phyloP scores from a whole-genome alignment of 805 yeast species.

The Candida sakaeoensis region DNA sequence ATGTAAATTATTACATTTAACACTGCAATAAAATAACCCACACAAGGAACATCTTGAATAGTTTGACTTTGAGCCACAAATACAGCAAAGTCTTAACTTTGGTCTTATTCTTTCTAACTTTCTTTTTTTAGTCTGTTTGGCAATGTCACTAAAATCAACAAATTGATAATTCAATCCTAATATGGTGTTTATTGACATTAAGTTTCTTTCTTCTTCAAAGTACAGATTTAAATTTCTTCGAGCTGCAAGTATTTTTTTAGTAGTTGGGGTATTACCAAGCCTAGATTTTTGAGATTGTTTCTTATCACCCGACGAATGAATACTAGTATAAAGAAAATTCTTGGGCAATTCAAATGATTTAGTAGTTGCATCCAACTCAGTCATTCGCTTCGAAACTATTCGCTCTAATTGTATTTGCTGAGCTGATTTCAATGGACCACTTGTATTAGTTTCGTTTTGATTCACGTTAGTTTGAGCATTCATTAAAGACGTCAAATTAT shows the following conservation, averaged over 20 bases:
- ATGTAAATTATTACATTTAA: constrained; percentile 36
- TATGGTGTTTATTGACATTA: constrained; percentile 40
- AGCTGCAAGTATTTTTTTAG: constrained; percentile 40
- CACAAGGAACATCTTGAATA: constrained; percentile 39
- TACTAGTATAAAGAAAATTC: constrained; percentile 32
- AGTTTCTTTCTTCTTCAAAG: constrained; percentile 43
- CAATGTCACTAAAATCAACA: constrained; percentile 27
- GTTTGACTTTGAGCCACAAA: constrained; percentile 34
- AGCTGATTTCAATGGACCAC: constrained; percentile 38
- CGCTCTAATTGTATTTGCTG: constrained; percentile 42
- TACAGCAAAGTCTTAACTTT: constrained; percentile 35
- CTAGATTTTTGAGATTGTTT: constrained; percentile 22
- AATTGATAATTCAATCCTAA: constrained; percentile 38
- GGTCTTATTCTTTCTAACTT: constrained; percentile 21
- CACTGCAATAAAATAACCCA: constrained; percentile 40
- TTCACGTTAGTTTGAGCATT: constrained; percentile 38
- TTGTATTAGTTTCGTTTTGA: constrained; percentile 18
- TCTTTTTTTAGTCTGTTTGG: constrained; percentile 16
- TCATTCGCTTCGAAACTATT: constrained; percentile 31
- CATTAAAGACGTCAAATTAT: constrained; percentile 40
- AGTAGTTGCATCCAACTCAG: constrained; percentile 33
- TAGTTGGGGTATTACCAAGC: constrained; percentile 41
- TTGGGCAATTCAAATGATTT: constrained; percentile 40
- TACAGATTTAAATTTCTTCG: constrained; percentile 41
- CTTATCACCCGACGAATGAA: constrained; percentile 19